phyloP scores from a whole-genome alignment of 2,329 filamentous ascomycete genomes.

The Helotiales sp. region DNA sequence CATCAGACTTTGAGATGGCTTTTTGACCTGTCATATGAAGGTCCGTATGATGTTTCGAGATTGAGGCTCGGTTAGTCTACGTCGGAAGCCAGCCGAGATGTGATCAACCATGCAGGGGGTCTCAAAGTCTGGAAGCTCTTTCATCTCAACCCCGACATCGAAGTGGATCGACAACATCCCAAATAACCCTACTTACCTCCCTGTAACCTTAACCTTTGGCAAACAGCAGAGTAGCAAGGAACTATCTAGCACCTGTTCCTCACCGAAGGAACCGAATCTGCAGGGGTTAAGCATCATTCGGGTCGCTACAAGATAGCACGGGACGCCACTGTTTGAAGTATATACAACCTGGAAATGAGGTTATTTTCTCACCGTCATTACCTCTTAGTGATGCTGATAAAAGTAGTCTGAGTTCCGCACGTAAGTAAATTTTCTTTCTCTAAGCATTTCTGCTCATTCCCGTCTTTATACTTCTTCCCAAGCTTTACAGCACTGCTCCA shows the following conservation, averaged over 20 bases:
- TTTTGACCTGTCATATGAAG: background rate
- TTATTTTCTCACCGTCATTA: background rate
- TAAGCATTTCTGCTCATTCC: conserved; percentile 6
- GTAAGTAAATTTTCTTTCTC: background rate
- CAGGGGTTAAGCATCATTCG: background rate
- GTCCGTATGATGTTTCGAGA: no score
- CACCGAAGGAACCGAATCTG: conserved; percentile 8
- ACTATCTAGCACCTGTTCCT: conserved; percentile 7
- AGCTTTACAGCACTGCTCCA: conserved; percentile 7
- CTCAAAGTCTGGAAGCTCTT: background rate
- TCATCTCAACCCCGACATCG: background rate
- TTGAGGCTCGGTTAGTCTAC: no score
- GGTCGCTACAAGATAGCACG: background rate
- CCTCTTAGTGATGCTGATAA: background rate
- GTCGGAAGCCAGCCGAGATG: background rate
- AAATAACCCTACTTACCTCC: conserved; percentile 1
- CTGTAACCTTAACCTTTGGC: background rate
- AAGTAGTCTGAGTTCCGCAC: background rate
- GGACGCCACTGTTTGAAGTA: conserved; percentile 14
- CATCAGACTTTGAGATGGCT: background rate
- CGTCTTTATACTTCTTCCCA: conserved; percentile 2
- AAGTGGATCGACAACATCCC: background rate
- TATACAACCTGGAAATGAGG: conserved; percentile 9
- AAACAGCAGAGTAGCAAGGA: background rate
- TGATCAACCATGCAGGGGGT: background rate